Percentiles rank a stretch among this genome's conserved stretches.
Conservation (phyloP, 2,329 filamentous ascomycete species). For the Alternaria sp. region DNA sequence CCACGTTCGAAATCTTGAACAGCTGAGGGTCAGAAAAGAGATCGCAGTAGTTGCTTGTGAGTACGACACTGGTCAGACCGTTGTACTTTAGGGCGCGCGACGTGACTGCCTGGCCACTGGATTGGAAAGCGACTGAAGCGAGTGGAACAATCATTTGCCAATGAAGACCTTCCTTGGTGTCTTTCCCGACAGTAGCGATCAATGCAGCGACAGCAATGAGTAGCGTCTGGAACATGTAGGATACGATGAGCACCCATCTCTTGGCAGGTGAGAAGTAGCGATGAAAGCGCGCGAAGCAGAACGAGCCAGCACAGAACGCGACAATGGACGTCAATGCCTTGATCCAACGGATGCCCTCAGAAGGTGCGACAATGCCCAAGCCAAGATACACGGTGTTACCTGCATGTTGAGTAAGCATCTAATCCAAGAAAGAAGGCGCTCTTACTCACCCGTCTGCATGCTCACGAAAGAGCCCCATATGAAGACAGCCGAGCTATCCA, state of each 20-base stretch:
- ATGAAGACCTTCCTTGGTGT: slow-evolving; percentile 51
- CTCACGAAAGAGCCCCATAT: slow-evolving; percentile 82
- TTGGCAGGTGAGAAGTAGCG: slow-evolving; percentile 65
- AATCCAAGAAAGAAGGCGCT: neutral
- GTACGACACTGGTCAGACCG: slow-evolving; percentile 76
- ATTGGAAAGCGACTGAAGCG: slow-evolving; percentile 75
- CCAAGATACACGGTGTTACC: slow-evolving; percentile 81
- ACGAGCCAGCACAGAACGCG: slow-evolving; percentile 74
- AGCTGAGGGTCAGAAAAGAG: slow-evolving; percentile 70
- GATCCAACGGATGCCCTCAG: slow-evolving; percentile 65
- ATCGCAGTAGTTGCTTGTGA: slow-evolving; percentile 84
- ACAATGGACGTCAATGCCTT: slow-evolving; percentile 74
- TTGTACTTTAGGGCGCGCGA: slow-evolving; percentile 73
- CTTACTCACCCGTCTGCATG: slow-evolving; percentile 75
- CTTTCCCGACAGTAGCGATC: slow-evolving; percentile 52
- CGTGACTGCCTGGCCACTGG: slow-evolving; percentile 77
- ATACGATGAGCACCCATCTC: slow-evolving; percentile 67
- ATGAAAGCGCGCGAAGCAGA: slow-evolving; percentile 74
- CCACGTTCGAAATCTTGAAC: slow-evolving; percentile 55
- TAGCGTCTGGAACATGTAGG: slow-evolving; percentile 50
- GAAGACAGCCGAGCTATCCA: slow-evolving; percentile 77
- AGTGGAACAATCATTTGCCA: slow-evolving; percentile 68
- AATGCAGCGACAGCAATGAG: slow-evolving; percentile 52
- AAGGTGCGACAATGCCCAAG: slow-evolving; percentile 69
- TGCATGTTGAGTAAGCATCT: slow-evolving; percentile 24